Evolutionary conservation across 345 rosid genomes (phyloP), one percentile per base, ranked within the genome.

Genomic region (Kernera saxatilis): DNA sequence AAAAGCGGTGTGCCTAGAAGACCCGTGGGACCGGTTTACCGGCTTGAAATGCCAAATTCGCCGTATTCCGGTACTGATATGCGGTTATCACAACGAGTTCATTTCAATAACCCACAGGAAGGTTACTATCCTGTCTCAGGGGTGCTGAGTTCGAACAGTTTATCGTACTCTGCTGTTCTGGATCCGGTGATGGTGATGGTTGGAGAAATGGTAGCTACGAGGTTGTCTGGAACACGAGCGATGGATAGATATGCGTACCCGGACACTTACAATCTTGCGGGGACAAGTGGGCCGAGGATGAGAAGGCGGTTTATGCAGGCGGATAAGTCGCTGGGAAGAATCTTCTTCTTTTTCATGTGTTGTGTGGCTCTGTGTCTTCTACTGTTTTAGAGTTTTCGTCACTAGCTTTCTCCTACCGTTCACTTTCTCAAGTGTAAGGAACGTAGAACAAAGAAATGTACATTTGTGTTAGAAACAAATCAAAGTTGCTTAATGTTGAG

Each of bases 261-360:
- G 1, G 80, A 89, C 67, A 76, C 85, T 6, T 85, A 83, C 62
- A 71, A 80, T 77, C 81, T 83, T 1, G 84, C 69, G 0, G 87
- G 84, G 13, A 77, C 48, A 40, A 69, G 78, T 3, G 85, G 86
- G 11, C 88, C 93, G 1, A 79, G 96, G 78, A 64, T 85, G 49
- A 78, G 96, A 77, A 89, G 99, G 80, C 95, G 77, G 52, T 62
- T 90, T 15, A 64, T 84, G 91, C 86, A 82, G 77, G 87, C 87
- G 0, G 90, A 94, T 35, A 84, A 51, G 79, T 89, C 93, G 0
- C 87, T 94, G 10, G 74, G 84, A 84, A 82, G 98, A 74, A 78
- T 91, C 74, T 81, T 83, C 57, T 82, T 91, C 76, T 94, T 94
- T 82, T 84, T 84, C 23, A 59, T 86, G 23, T 94, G 98, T 58